A percentile compares a stretch with the other conserved stretches of the same genome.
Evolutionary conservation across 1,139 yeast species (phyloP).

Genomic region (Candida sanyaensis): DNA sequence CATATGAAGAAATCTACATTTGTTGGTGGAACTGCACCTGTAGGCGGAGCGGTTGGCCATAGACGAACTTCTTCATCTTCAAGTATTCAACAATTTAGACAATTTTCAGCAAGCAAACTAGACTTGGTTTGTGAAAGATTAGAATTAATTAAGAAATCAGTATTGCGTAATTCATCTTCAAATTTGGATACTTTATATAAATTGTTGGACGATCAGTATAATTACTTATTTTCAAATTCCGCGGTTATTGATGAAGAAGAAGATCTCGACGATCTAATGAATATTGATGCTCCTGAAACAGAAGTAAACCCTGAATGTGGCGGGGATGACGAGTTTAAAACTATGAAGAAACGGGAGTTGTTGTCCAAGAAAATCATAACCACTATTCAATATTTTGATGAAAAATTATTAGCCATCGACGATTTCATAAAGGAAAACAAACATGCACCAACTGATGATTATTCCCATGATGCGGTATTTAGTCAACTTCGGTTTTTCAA

Average conservation of each 20-base stretch:
- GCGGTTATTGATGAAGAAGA: slow-evolving; percentile 15
- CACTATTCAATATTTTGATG: slow-evolving; percentile 58
- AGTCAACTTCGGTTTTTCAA: slow-evolving; percentile 54
- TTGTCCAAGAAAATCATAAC: slow-evolving; percentile 48
- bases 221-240: slow-evolving; percentile 32
- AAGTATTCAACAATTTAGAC: slow-evolving; percentile 31
- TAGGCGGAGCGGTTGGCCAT: background rate
- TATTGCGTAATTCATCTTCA: slow-evolving; percentile 43
- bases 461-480: slow-evolving; percentile 28
- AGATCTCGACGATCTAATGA: slow-evolving; percentile 45
- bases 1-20: background rate
- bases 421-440: slow-evolving; percentile 43
- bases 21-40: background rate
- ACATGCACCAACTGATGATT: slow-evolving; percentile 31
- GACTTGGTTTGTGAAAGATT: slow-evolving; percentile 46
- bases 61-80: slow-evolving; percentile 27
- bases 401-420: slow-evolving; percentile 54
- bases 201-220: slow-evolving; percentile 58
- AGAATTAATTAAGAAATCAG: slow-evolving; percentile 40
- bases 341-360: slow-evolving; percentile 29
- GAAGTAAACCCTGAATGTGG: slow-evolving; percentile 16
- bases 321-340: slow-evolving; percentile 5
- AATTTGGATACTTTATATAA: slow-evolving; percentile 50
- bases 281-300: slow-evolving; percentile 39
- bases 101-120: slow-evolving; percentile 36